Base-by-base conservation (phyloP, 2,329 filamentous ascomycete genomes). In the Phaeosphaeriaceae sp. region DNA sequence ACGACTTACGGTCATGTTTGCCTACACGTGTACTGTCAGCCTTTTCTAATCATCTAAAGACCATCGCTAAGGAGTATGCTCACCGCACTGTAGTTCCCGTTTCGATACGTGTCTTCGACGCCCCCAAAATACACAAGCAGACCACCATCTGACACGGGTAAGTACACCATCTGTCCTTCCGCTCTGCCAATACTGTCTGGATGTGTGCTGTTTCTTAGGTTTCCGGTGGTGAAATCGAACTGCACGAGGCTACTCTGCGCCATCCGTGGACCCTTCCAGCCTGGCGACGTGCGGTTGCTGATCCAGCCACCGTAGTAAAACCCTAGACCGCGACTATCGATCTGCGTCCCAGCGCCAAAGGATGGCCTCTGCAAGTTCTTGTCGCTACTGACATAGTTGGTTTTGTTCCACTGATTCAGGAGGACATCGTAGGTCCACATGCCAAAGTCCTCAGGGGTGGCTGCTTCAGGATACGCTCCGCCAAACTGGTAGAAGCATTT, bases 301-400 rank as follows among this genome's bases (percentile, higher is more conserved):
- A 85, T 76, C 83, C 84, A 89, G 42, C 88, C 88, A 45, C 88
- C 88, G 60, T 86, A 84, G 68, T 88, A 88, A 67, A 85, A 90
- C 1, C 83, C 86, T 56, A 84, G 77, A 11, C 85, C 87, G 1
- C 82, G 78, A 40, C 82, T 79, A 4, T 86, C 80, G 10, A 87
- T 80, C 2, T 84, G 81, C 10, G 84, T 80, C 13, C 85, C 84
- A 15, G 86, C 86, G 11, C 87, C 87, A 58, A 83, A 88, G 6
- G 85, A 82, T 1, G 85, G 79, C 7, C 84, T 76, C 46, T 78
- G 71, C 48, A 87, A 79, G 2, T 52, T 58, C 15, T 67, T 66
- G 40, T 69, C 68, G 45, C 69, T 71, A 70, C 70, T 52, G 75
- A 79, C 57, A 72, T 63, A 27, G 70, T 79, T 56, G 1, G 84